Evolutionary conservation across 1,284 basidiomycete species (phyloP).

Genomic region (Rhodotorula sp.): DNA sequence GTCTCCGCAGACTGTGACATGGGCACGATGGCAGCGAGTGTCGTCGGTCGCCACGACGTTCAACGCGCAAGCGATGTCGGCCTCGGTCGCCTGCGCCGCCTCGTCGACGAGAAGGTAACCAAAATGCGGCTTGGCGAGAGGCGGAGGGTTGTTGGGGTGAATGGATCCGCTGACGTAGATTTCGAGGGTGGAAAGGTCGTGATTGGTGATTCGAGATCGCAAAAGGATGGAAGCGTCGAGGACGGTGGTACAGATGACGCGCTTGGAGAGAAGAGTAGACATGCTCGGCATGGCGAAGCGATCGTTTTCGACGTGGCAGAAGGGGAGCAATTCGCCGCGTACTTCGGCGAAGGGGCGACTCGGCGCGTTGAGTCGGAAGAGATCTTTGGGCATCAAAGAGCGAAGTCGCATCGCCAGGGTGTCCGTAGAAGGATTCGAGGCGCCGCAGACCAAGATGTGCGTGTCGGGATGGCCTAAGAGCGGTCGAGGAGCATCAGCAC

Average conservation of each 20-base stretch:
- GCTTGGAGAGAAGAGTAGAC: constrained; percentile 44
- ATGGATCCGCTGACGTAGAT: constrained; percentile 22
- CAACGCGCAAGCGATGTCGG: constrained; percentile 48
- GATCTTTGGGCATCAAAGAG: constrained; percentile 42
- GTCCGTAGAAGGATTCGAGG: constrained; percentile 51
- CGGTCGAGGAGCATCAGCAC: neutral
- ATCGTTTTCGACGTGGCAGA: constrained; percentile 42
- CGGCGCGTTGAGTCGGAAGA: constrained; percentile 47
- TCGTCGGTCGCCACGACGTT: constrained; percentile 45
- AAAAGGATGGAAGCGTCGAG: constrained; percentile 49
- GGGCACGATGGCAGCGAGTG: constrained; percentile 20
- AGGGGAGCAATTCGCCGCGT: constrained; percentile 37
- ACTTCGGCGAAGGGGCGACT: constrained; percentile 51
- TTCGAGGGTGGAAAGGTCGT: constrained; percentile 45
- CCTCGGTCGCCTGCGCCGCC: constrained; percentile 51
- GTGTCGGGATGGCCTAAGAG: constrained; percentile 39
- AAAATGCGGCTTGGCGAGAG: constrained; percentile 46
- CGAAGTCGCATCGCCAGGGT: constrained; percentile 49
- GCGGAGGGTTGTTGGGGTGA: constrained; percentile 23
- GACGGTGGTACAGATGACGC: constrained; percentile 48
- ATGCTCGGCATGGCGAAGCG: constrained; percentile 43
- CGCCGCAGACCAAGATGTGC: constrained; percentile 49
- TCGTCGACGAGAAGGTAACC: constrained; percentile 52
- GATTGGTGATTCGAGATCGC: constrained; percentile 46
- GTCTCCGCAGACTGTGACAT: constrained; percentile 49